Conservation (phyloP, 2,329 filamentous ascomycete genomes). For the Diplocarpon mali region DNA sequence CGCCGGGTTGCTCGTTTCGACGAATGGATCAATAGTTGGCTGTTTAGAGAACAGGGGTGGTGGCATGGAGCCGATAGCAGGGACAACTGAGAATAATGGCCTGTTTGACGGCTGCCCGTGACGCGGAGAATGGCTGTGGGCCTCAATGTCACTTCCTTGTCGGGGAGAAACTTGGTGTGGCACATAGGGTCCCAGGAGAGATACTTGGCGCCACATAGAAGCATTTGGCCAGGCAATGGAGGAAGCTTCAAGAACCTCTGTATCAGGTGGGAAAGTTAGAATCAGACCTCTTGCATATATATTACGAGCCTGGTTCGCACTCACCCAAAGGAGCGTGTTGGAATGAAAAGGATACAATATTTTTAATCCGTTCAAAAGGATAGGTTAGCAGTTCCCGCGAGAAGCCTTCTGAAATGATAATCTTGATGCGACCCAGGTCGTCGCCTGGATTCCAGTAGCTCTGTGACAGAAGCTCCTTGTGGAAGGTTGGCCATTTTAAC, state of each 20-base stretch:
- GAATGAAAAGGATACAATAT: slow-evolving; percentile 70
- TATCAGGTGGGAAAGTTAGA: no score
- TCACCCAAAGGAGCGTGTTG: slow-evolving; percentile 72
- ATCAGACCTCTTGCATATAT: no score
- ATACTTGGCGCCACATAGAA: slow-evolving; percentile 50
- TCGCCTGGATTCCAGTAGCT: slow-evolving; percentile 63
- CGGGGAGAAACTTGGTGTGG: slow-evolving; percentile 23
- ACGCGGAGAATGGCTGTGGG: slow-evolving; percentile 53
- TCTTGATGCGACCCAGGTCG: slow-evolving; percentile 61
- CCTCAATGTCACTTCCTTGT: slow-evolving; percentile 37
- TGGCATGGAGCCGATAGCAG: slow-evolving; percentile 23
- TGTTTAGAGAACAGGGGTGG: slow-evolving; percentile 22
- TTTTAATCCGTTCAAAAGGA: slow-evolving; percentile 57
- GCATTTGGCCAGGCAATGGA: slow-evolving; percentile 73
- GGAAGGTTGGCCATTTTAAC: slow-evolving; percentile 65
- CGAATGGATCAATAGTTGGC: slow-evolving; percentile 31
- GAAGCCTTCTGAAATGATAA: slow-evolving; percentile 66
- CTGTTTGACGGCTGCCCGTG: slow-evolving; percentile 21
- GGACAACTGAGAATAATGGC: slow-evolving; percentile 15
- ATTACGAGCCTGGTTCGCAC: slow-evolving; percentile 4
- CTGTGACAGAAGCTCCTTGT: slow-evolving; percentile 56
- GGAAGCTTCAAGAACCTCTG: slow-evolving; percentile 61
- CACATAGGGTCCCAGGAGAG: slow-evolving; percentile 28
- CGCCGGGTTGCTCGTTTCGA: slow-evolving; percentile 23
- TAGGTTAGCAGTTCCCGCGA: slow-evolving; percentile 37